Conservation (phyloP, 208 protist species). For the Trypanosoma lewisi region DNA sequence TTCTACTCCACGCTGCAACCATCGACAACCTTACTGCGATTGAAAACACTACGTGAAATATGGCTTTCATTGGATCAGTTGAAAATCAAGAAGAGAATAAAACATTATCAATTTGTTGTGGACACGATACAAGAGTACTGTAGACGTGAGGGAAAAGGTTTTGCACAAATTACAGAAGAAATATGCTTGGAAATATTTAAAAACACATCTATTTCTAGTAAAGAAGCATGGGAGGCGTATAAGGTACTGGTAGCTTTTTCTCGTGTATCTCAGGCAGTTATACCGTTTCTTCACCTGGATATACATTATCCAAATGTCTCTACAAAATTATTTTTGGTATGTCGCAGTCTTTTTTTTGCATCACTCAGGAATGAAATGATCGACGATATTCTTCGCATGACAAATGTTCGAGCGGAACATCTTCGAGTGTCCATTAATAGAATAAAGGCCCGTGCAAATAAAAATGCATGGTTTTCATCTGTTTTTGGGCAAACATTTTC, state of each 20-base stretch:
- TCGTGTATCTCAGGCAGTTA: conserved; percentile 63
- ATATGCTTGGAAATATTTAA: conserved; percentile 22
- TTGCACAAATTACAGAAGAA: conserved; percentile 55
- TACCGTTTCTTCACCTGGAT: conserved; percentile 78
- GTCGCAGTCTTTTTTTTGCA: conserved; percentile 67
- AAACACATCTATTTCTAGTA: conserved; percentile 18
- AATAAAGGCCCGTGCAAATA: conserved; percentile 42
- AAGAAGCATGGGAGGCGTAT: conserved; percentile 50
- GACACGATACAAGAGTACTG: conserved; percentile 39
- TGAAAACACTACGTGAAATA: conserved; percentile 48
- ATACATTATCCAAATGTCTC: conserved; percentile 38
- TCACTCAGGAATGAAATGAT: conserved; percentile 60
- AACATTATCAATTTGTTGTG: conserved; percentile 31
- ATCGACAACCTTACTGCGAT: conserved; percentile 46
- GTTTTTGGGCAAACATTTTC: conserved; percentile 90
- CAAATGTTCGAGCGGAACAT: conserved; percentile 68
- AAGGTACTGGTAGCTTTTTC: conserved; percentile 67
- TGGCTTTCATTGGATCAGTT: conserved; percentile 31
- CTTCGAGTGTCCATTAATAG: conserved; percentile 88
- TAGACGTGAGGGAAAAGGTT: conserved; percentile 39
- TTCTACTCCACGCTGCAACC: conserved; percentile 77
- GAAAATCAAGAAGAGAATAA: conserved; percentile 10
- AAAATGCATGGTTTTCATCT: conserved; percentile 46
- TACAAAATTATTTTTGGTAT: conserved; percentile 62
- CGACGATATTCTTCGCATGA: conserved; percentile 70